These are phyloP conservation scores for Cryptosporidium parvum DNA, from an alignment of 169 alveolate genomes.

Conservation along the genomic window DNA sequence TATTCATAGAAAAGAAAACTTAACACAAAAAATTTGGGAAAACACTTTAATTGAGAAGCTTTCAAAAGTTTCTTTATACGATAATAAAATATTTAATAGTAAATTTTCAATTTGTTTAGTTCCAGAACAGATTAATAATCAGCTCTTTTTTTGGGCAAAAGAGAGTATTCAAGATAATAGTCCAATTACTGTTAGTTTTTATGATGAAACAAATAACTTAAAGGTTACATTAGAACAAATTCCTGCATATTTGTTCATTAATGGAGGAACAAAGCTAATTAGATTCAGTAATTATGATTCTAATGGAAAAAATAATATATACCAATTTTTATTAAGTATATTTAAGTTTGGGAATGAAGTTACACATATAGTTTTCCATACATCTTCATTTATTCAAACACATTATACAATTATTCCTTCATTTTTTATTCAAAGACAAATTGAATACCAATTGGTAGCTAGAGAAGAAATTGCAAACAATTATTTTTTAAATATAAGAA, in stretches of 20 bases:
- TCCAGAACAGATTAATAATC: background rate
- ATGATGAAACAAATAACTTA: background rate
- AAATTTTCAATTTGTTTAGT: background rate
- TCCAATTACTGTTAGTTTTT: background rate
- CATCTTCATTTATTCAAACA: background rate
- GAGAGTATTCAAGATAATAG: background rate
- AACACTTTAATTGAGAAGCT: slow-evolving; percentile 14
- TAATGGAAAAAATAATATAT: background rate
- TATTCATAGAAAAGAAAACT: background rate
- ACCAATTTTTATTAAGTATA: background rate
- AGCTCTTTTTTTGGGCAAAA: slow-evolving; percentile 45
- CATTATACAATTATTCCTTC: background rate
- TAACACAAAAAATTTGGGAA: slow-evolving; percentile 9
- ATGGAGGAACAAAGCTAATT: background rate
- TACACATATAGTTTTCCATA: slow-evolving; percentile 17
- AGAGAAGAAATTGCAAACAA: background rate
- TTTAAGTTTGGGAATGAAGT: background rate
- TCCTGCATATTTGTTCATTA: background rate
- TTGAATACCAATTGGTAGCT: background rate
- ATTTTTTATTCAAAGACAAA: background rate
- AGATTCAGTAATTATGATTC: slow-evolving; percentile 7
- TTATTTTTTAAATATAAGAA: background rate
- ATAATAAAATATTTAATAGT: background rate
- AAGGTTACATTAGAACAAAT: background rate
- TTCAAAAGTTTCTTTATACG: background rate